A percentile compares a stretch with the other conserved stretches of the same genome.
Evolutionary conservation across 129 eudicot genomes (phyloP).

Genomic region (Apium graveolens): DNA sequence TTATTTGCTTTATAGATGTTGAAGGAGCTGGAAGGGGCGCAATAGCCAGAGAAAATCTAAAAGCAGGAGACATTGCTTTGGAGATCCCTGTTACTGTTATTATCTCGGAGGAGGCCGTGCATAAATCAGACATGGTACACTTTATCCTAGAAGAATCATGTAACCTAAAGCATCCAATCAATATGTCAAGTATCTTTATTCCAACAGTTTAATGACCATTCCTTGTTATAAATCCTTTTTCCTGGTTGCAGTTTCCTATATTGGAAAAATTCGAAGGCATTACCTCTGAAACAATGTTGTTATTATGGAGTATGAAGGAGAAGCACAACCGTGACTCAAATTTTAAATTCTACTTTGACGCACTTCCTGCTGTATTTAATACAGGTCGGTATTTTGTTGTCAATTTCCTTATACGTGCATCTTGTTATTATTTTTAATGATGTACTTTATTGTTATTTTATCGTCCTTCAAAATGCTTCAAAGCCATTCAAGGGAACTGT

Average conservation of each 20-base stretch:
- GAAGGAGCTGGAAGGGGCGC: conserved; percentile 99
- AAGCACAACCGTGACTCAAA: conserved; percentile 55
- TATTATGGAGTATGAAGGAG: conserved; percentile 99
- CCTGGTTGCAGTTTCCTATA: conserved; percentile 44
- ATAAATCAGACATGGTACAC: conserved; percentile 67
- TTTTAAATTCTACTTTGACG: conserved; percentile 58
- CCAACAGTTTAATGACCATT: not conserved
- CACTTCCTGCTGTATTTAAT: conserved; percentile 65
- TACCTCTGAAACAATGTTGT: conserved; percentile 74
- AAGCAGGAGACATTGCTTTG: conserved; percentile 73
- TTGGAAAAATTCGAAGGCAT: conserved; percentile 60
- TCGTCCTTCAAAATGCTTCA: not conserved
- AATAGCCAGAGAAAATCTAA: conserved; percentile 58
- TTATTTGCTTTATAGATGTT: conserved; percentile 39
- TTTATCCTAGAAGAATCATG: not conserved
- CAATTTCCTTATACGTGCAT: not conserved
- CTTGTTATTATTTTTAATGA: not conserved
- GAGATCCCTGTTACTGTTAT: conserved; percentile 65
- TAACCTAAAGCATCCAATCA: not conserved
- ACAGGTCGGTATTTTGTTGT: conserved; percentile 42
- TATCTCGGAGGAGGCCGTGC: conserved; percentile 58
- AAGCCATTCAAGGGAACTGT: not conserved
- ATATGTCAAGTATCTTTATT: not conserved
- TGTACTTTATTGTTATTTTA: not conserved
- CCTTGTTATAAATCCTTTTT: not conserved